phyloP scores from a whole-genome alignment of 2,329 filamentous ascomycete genomes.

The Aquanectria penicillioides region DNA sequence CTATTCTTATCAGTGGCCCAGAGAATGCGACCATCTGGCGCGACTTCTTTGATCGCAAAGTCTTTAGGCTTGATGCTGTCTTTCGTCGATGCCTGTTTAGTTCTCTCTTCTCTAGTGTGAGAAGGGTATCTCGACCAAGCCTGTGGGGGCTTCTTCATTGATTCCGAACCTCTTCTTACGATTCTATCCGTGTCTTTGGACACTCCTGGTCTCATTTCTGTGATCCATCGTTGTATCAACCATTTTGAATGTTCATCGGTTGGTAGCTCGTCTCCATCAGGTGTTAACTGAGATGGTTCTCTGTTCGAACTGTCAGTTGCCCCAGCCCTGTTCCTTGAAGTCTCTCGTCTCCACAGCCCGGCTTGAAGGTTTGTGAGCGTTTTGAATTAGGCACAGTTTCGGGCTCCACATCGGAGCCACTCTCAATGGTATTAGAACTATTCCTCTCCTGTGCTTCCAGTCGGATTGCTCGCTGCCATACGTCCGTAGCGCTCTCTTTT shows the following conservation, averaged over 20 bases:
- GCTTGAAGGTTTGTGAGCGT: conserved; percentile 6
- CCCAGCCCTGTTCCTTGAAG: neutral
- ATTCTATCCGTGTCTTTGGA: neutral
- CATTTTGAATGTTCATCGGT: conserved; percentile 21
- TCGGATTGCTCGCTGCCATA: conserved; percentile 43
- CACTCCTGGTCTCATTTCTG: conserved; percentile 25
- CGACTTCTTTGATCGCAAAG: conserved; percentile 40
- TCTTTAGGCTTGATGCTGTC: conserved; percentile 43
- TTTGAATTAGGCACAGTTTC: conserved; percentile 3
- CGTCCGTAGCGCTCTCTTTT: conserved; percentile 36
- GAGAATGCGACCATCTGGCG: conserved; percentile 28
- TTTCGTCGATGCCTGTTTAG: conserved; percentile 29
- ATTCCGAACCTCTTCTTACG: conserved; percentile 1
- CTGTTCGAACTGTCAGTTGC: conserved; percentile 1
- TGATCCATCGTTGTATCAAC: conserved; percentile 34
- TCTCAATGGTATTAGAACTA: conserved; percentile 20
- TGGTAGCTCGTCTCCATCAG: conserved; percentile 25
- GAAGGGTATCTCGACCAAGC: conserved; percentile 50
- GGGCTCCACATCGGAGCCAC: conserved; percentile 1
- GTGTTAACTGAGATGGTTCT: conserved; percentile 25
- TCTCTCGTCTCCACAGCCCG: conserved; percentile 6
- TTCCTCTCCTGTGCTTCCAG: conserved; percentile 36
- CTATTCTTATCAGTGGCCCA: conserved; percentile 43
- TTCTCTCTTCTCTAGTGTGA: conserved; percentile 43
- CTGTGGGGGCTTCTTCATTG: conserved; percentile 34